Evolutionary conservation across 306 rosid genomes (phyloP), one percentile per base, ranked within the genome.

Genomic region (Astragalus glycyphyllos): DNA sequence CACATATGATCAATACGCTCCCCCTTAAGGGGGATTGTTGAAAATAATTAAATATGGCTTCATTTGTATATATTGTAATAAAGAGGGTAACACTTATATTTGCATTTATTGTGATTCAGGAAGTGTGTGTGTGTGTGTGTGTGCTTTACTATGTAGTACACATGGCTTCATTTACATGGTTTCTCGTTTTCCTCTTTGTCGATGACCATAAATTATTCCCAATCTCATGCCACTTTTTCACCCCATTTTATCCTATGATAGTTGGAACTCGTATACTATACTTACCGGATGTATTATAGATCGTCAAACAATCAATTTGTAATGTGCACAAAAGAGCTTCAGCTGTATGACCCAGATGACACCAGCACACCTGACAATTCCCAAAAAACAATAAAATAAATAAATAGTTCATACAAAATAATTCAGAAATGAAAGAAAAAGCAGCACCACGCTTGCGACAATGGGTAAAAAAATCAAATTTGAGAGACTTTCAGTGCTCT

Each of bases 241-340:
- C 10, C 44, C 37, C 49, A 49, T 58, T 58, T 34, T 64, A 73
- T 31, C 38, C 34, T 63, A 54, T 23, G 45, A 80, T 38, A 48
- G 68, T 60, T 35, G 58, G 64, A 72, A 38, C 63, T 44, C 72
- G 48, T 41, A 64, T 51, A 54, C 58, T 56, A 48, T 29, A 73
- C 89, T 82, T 71, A 90, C 98, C 98, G 26, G 93, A 87, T 49
- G 91, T 90, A 82, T 77, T 87, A 85, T 87, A 93, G 73, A 93
- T 81, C 4, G 96, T 87, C 85, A 93, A 77, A 81, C 87, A 81
- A 70, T 89, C 89, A 71, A 68, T 60, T 85, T 88, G 97, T 57
- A 93, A 81, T 54, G 87, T 83, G 69, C 98, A 93, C n/a, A 93
- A 87, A 83, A 86, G 88, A 77, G 98, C 89, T 74, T 90, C 89